A percentile compares a stretch with the other conserved stretches of the same genome.
Conservation (phyloP, 2,329 filamentous ascomycete species). For the Xylariaceae sp. region DNA sequence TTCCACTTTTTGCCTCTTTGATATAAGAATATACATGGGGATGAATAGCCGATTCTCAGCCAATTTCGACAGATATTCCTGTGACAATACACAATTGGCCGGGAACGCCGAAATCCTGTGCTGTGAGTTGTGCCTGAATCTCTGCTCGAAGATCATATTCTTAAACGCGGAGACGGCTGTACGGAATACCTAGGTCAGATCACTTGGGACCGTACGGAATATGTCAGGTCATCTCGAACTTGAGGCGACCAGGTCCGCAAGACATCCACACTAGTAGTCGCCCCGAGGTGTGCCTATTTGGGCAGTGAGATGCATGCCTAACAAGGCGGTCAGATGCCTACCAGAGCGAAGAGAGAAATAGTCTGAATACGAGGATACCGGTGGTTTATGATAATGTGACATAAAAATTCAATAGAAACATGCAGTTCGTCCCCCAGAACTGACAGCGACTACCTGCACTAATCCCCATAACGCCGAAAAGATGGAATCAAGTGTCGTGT, state of each 20-base stretch:
- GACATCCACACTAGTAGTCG: neutral
- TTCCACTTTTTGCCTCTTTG: neutral
- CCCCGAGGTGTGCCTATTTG: neutral
- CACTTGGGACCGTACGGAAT: too few species aligned
- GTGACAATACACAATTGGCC: neutral
- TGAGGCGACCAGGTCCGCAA: neutral
- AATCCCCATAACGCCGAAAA: constrained; percentile 10
- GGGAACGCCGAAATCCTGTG: neutral
- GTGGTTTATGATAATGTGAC: neutral
- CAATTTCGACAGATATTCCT: neutral
- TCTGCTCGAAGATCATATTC: neutral
- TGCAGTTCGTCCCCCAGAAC: neutral
- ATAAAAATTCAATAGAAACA: constrained; percentile 4
- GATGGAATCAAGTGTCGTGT: constrained; percentile 2
- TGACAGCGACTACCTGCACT: neutral
- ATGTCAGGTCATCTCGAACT: too few species aligned
- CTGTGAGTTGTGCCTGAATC: neutral
- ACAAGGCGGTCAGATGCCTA: neutral
- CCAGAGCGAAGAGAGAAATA: neutral
- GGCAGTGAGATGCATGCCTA: neutral
- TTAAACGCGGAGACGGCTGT: too few species aligned
- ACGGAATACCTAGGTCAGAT: too few species aligned
- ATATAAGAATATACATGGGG: neutral
- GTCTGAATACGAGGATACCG: neutral
- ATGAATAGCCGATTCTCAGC: neutral